Conservation (phyloP, 805 yeast species). For the Ogataea henricii region DNA sequence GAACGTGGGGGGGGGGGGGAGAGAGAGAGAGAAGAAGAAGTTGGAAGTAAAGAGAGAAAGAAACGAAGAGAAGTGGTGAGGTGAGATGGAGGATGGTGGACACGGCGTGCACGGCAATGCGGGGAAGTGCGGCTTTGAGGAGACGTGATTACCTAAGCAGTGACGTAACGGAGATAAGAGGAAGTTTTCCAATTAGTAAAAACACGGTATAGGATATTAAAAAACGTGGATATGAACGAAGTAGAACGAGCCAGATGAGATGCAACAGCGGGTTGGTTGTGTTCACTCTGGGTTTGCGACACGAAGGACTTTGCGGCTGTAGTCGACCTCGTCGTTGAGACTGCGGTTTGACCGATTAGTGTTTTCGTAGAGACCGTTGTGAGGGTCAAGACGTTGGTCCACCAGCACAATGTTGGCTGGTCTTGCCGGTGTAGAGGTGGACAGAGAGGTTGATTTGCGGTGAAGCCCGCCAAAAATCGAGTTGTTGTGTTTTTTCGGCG, state of each 20-base stretch:
- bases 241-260: neutral
- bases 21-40: neutral
- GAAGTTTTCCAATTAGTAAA: no score
- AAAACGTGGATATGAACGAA: no score
- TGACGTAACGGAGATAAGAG: no score
- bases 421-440: constrained; percentile 4
- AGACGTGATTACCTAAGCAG: neutral
- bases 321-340: constrained; percentile 58
- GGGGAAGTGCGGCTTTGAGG: neutral
- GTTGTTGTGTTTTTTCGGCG: neutral
- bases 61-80: neutral
- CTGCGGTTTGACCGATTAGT: constrained; percentile 45
- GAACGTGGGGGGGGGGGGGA: neutral
- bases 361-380: constrained; percentile 51
- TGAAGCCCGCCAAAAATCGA: constrained; percentile 11
- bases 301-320: constrained; percentile 54
- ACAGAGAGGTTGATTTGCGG: constrained; percentile 10
- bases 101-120: neutral
- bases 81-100: neutral
- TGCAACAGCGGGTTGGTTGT: neutral
- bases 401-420: constrained; percentile 34
- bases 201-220: no score
- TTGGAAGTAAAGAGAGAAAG: no score
- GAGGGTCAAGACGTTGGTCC: constrained; percentile 66
- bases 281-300: constrained; percentile 46